phyloP scores from a whole-genome alignment of 371 early-diverging fungal species.

The Mucor sp. region DNA sequence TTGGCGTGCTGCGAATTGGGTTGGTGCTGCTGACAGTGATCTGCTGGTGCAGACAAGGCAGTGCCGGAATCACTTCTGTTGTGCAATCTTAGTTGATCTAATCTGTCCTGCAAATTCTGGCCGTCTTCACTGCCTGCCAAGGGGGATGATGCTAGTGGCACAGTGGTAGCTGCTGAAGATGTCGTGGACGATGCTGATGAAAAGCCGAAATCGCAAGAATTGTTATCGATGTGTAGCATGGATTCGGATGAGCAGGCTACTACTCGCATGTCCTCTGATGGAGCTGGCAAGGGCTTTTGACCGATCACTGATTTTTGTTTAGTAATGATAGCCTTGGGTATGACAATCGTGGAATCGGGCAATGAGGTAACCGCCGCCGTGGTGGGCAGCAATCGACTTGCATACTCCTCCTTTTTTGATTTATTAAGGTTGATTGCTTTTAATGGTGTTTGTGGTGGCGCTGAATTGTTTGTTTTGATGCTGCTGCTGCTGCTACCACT shows the following conservation, averaged over 20 bases:
- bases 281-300: neutral
- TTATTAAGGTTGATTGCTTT: neutral
- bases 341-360: neutral
- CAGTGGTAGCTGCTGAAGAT: neutral
- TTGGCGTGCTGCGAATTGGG: conserved; percentile 19
- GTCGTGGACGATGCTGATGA: conserved; percentile 11
- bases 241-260: neutral
- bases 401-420: conserved; percentile 13
- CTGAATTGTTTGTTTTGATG: neutral
- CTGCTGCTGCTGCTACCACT: conserved; percentile 13
- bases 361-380: neutral
- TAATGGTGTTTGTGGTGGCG: neutral
- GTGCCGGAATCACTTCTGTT: neutral
- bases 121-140: neutral
- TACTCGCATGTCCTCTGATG: neutral
- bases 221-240: neutral
- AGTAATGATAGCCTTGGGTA: conserved; percentile 14
- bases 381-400: conserved; percentile 15
- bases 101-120: neutral
- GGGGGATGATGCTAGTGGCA: neutral
- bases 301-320: neutral
- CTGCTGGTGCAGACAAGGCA: neutral
- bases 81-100: neutral
- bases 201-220: conserved; percentile 17
- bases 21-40: neutral